Base-by-base conservation (phyloP, 495 filamentous ascomycete genomes). In the Aspergillus taichungensis region DNA sequence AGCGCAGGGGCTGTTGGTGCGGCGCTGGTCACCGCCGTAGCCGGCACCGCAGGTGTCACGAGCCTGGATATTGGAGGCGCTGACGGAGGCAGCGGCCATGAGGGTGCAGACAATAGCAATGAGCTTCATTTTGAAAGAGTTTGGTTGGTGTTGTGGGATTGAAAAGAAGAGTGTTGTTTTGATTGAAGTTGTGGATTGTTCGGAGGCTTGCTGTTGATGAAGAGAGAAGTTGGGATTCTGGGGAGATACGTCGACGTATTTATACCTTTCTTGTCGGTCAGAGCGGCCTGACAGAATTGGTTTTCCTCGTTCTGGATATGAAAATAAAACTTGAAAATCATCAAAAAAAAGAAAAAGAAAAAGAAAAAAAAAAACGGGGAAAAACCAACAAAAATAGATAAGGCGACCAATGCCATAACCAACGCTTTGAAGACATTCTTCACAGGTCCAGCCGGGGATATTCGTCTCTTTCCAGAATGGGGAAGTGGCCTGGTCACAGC, bases 41-140 rank as follows among this genome's bases (percentile, higher is more conserved):
- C 43, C 43, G 34, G 32, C n/a, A 6, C 49, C 49, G 30, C 49
- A 51, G 39, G 38, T 33, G 34, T 51, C 49, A 8, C 28, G 35
- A 18, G 30, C 18, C 30, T 50, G 38, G 30, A 37, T 13, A 6
- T 38, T 14, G n/a, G 49, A 37, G 33, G 49, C 49, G 34, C 43
- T 47, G 10, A 51, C 49, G 49, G 43, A 43, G 49, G 43, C 34
- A 14, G 49, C 32, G 13, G 49, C 49, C 49, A 51, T 46, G 24
- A 51, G 43, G 36, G 49, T 47, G 27, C 8, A 46, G 49, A 51
- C 29, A 38, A 51, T 8, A 40, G 49, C 39, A 2, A 44, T 51
- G 29, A 51, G 13, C 43, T 51, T 51, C 49, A 51, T 51, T 14
- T 2, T 51, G 49, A 29, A 42, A 24, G 18, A 24, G 18, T 24